Evolutionary conservation across 257 asterid species (phyloP).

Genomic region (Eustoma russellianum): DNA sequence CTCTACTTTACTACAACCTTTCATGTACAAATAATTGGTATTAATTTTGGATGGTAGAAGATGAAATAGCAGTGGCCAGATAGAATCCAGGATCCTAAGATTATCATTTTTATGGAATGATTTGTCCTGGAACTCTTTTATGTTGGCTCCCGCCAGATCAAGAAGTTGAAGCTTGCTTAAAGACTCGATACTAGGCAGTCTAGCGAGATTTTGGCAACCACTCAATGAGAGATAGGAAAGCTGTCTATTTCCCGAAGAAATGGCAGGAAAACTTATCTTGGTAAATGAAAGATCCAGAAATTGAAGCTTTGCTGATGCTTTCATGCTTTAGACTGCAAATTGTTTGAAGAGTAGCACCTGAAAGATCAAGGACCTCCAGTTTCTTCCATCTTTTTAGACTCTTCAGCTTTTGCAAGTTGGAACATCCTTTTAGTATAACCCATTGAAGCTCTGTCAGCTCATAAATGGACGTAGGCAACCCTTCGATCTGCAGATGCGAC

Average conservation of each 20-base stretch:
- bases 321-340: slow-evolving; percentile 10
- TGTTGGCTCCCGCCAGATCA: slow-evolving; percentile 13
- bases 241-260: slow-evolving; percentile 4
- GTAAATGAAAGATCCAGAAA: slow-evolving; percentile 11
- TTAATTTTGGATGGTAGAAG: slow-evolving; percentile 6
- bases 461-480: slow-evolving; percentile 3
- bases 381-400: slow-evolving; percentile 4
- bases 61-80: not conserved
- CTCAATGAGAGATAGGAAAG: slow-evolving; percentile 11
- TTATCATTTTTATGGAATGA: slow-evolving; percentile 1
- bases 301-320: slow-evolving; percentile 9
- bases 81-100: slow-evolving; percentile 10
- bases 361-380: slow-evolving; percentile 13
- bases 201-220: slow-evolving; percentile 1
- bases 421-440: slow-evolving; percentile 8
- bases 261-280: slow-evolving; percentile 6
- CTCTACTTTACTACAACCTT: slow-evolving; percentile 6
- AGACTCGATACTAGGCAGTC: slow-evolving; percentile 12
- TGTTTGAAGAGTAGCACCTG: slow-evolving; percentile 15
- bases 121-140: slow-evolving; percentile 13
- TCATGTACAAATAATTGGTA: slow-evolving; percentile 2
- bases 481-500: slow-evolving; percentile 1
- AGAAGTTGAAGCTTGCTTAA: slow-evolving; percentile 15
- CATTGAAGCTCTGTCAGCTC: slow-evolving; percentile 6
- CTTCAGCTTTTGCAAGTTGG: not conserved